Base-by-base conservation (phyloP, 441 rosid species). In the Hura crepitans region DNA sequence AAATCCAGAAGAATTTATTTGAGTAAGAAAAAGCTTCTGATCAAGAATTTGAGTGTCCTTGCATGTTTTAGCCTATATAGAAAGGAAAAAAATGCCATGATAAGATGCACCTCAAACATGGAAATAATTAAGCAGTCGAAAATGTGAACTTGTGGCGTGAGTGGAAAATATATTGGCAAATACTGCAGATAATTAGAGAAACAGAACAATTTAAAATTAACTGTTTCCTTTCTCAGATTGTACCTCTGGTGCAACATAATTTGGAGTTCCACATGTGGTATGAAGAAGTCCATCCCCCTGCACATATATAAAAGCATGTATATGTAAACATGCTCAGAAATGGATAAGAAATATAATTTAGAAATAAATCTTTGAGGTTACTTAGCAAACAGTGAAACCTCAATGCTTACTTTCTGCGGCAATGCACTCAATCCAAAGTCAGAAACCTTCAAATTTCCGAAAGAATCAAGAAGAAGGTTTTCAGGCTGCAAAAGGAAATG, bases 191-290 rank as follows among this genome's bases (percentile, higher is more conserved):
- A 62, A 71, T 71, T 69, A 49, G 69, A 31, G 60, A 13, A 33
- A 69, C 47, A 63, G 37, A 64, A 51, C 51, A 62, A 54, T 73
- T 61, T 63, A 67, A 35, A 37, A 45, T 28, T 68, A 56, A 62
- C 53, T 6, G 1, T 59, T 73, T 61, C 66, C 49, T 55, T 22
- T 45, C 22, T n/a, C 23, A 28, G 30, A 43, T 39, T 66, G 54
- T 85, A 87, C 96, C 91, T 95, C 97, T 27, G 99, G 99, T 54
- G 97, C 99, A 67, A 90, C 85, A 74, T 95, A 95, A 85, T 95
- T 92, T 12, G 99, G 97, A 65, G 97, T 95, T 80, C 99, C 99
- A 79, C 99, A 95, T 39, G 94, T 86, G 14, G 99, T 95, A 55
- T 79, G 93, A 72, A 92, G 86, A 78, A 95, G 91, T 68, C 79